A percentile compares a stretch with the other conserved stretches of the same genome.
phyloP scores from a whole-genome alignment of 108 stramenopile genomes.

The Licmophora abbreviata region DNA sequence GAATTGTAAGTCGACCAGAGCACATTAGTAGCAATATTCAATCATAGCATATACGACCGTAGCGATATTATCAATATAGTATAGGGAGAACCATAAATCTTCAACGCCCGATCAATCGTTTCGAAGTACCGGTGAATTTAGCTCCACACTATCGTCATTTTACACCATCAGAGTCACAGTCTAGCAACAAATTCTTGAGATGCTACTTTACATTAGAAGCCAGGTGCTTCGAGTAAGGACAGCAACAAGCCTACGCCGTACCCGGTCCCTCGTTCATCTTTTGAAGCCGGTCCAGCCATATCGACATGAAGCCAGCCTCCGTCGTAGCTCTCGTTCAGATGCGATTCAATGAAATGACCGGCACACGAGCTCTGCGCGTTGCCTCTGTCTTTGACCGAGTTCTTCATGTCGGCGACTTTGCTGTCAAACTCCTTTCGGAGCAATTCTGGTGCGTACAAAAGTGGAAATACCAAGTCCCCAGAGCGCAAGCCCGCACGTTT shows the following conservation, averaged over 20 bases:
- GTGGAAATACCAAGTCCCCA: conserved; percentile 70
- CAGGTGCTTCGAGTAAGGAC: conserved; percentile 21
- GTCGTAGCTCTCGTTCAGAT: conserved; percentile 22
- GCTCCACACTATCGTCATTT: too few species aligned
- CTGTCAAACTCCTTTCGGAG: conserved; percentile 59
- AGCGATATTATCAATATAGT: too few species aligned
- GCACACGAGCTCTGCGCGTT: conserved; percentile 83
- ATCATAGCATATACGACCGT: too few species aligned
- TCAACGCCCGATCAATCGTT: too few species aligned
- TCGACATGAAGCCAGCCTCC: conserved; percentile 83
- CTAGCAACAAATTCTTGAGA: too few species aligned
- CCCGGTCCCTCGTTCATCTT: conserved; percentile 80
- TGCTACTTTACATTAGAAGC: too few species aligned
- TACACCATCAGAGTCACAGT: too few species aligned
- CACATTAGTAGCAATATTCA: too few species aligned
- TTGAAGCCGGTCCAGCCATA: conserved; percentile 70
- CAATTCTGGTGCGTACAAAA: conserved; percentile 79
- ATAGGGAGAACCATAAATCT: too few species aligned
- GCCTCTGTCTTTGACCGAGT: conserved; percentile 68
- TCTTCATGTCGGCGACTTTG: conserved; percentile 84
- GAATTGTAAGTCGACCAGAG: too few species aligned
- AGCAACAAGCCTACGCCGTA: conserved; percentile 83
- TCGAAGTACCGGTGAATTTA: too few species aligned
- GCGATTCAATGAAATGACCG: conserved; percentile 84
- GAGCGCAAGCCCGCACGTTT: conserved; percentile 28